phyloP scores from a whole-genome alignment of 768 basidiomycete genomes.

The Tricholoma bakamatsutake region DNA sequence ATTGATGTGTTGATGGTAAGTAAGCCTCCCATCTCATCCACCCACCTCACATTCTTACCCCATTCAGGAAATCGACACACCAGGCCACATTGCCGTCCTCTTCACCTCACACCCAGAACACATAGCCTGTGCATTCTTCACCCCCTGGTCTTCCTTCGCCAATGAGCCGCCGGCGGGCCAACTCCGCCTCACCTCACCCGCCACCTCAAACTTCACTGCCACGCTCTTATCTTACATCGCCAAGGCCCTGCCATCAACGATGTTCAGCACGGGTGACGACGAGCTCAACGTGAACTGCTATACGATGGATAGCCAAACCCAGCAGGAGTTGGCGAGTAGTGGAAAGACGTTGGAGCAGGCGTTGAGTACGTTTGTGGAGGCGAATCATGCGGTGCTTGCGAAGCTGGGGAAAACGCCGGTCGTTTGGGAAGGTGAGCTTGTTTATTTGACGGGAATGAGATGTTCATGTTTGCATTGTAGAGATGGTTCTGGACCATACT shows the following conservation, averaged over 20 bases:
- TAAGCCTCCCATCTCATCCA: slow-evolving; percentile 18
- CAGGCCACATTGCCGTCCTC: slow-evolving; percentile 74
- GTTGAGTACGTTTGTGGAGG: slow-evolving; percentile 51
- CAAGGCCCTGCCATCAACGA: slow-evolving; percentile 43
- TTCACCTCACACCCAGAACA: slow-evolving; percentile 63
- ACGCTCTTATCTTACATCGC: slow-evolving; percentile 50
- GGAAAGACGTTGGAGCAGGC: slow-evolving; percentile 59
- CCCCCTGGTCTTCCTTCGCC: slow-evolving; percentile 58
- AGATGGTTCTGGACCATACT: slow-evolving; percentile 56
- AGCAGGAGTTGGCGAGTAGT: slow-evolving; percentile 41
- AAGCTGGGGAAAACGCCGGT: slow-evolving; percentile 63
- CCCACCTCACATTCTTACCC: slow-evolving; percentile 28
- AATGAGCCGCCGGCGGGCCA: slow-evolving; percentile 81
- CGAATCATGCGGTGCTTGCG: slow-evolving; percentile 49
- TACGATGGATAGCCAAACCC: slow-evolving; percentile 51
- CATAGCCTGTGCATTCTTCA: slow-evolving; percentile 55
- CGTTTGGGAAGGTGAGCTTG: slow-evolving; percentile 64
- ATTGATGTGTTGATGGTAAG: slow-evolving; percentile 67
- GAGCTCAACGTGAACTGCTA: slow-evolving; percentile 72
- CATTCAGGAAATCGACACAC: slow-evolving; percentile 71
- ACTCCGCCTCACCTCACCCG: slow-evolving; percentile 61
- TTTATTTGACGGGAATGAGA: background rate
- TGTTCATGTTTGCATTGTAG: slow-evolving; percentile 33
- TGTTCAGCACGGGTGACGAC: slow-evolving; percentile 81
- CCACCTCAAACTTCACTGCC: slow-evolving; percentile 54